A percentile compares a stretch with the other conserved stretches of the same genome.
Evolutionary conservation across 2,329 filamentous ascomycete genomes (phyloP).

Genomic region (Volutella citrinella): DNA sequence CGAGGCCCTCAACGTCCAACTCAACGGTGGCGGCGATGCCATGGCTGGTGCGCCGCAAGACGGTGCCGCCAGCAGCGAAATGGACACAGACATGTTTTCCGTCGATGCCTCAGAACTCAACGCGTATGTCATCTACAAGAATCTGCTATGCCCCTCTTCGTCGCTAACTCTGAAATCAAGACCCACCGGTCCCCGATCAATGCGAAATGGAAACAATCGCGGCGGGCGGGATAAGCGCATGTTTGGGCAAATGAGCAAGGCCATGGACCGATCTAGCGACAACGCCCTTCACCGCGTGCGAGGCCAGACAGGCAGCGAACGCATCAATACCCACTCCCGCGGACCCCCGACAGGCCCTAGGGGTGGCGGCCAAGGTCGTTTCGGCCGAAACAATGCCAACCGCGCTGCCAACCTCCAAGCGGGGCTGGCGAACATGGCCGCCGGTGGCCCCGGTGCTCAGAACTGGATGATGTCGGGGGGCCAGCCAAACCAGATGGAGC

Average conservation of each 20-base stretch:
- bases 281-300: constrained; percentile 78
- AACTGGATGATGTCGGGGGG: constrained; percentile 48
- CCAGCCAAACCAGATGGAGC: constrained; percentile 50
- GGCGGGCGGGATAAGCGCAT: constrained; percentile 73
- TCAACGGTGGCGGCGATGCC: constrained; percentile 47
- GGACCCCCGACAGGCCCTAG: constrained; percentile 71
- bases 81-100: constrained; percentile 74
- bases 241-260: constrained; percentile 79
- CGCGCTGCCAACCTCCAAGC: constrained; percentile 48
- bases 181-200: constrained; percentile 90
- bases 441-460: constrained; percentile 32
- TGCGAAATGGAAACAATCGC: constrained; percentile 67
- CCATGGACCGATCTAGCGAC: constrained; percentile 75
- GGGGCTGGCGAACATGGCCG: constrained; percentile 46
- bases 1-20: constrained; percentile 60
- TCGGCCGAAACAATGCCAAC: constrained; percentile 50
- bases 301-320: constrained; percentile 66
- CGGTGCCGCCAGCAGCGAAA: constrained; percentile 36
- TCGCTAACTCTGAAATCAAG: too few species aligned
- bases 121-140: constrained; percentile 52
- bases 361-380: constrained; percentile 47
- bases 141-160: too few species aligned
- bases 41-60: constrained; percentile 33
- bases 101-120: constrained; percentile 48
- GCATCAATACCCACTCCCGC: constrained; percentile 76